Base-by-base conservation (phyloP, 495 filamentous ascomycete genomes). In the Melanomma pulvis-pyrius region DNA sequence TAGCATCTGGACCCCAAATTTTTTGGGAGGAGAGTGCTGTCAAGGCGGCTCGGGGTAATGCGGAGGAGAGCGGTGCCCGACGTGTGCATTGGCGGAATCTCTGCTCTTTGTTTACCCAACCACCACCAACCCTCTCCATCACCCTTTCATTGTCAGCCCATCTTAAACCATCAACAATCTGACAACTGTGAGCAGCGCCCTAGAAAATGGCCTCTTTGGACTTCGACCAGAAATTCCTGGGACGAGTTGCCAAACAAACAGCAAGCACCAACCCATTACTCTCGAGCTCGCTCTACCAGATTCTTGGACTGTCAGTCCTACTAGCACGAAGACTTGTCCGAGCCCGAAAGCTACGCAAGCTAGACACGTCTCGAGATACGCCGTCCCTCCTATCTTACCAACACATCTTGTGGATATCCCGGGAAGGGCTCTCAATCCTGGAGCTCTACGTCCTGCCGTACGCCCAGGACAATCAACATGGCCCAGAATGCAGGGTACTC, bases 211-310 rank as follows among this genome's bases (percentile, higher is more conserved):
- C 96, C 77, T 92, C 91, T 75, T 92, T 92, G 51, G 92, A 96
- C 77, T 90, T 98, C 48, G 94, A 98, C 76, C 92, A 97, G 80
- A 98, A 97, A 79, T 96, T 92, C 78, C 82, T 98, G 69, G 92
- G 91, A 75, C 85, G 85, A 70, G 88, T 96, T 70, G 93, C 94
- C 68, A 89, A 86, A 75, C 80, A 83, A 36, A 92, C 88, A 65
- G 83, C 85, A 69, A 76, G 82, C 47, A 84, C 89, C 69, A 92
- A 91, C 72, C 86, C 89, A 12, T 81, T 90, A 4, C 85, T 98
- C 46, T 89, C 92, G 15, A 81, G 85, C 17, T 88, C 89, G 72
- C 84, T 98, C 50, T 97, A 91, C 78, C 93, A 92, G 76, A 84
- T 98, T 49, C 84, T 98, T 3, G 94, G 94, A 0, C 85, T 97